A percentile compares a stretch with the other conserved stretches of the same genome.
Conservation (phyloP, 2,329 filamentous ascomycete species). For the Fusarium pseudocircinatum region DNA sequence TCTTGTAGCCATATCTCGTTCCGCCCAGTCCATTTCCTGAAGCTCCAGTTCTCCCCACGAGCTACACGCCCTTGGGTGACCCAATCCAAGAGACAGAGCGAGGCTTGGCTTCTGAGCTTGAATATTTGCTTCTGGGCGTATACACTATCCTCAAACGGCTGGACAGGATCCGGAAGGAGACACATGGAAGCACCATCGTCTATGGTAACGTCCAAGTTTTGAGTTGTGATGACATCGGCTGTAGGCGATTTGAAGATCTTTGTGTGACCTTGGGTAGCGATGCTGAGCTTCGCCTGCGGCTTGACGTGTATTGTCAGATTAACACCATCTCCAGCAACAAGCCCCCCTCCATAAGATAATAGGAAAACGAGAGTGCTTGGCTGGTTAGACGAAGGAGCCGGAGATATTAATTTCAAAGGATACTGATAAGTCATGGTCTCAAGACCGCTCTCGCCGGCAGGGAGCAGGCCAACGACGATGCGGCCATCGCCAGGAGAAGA, state of each 20-base stretch:
- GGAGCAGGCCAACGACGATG: slow-evolving; percentile 77
- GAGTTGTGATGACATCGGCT: slow-evolving; percentile 64
- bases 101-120: slow-evolving; percentile 63
- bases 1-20: slow-evolving; percentile 82
- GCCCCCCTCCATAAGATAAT: slow-evolving; percentile 91
- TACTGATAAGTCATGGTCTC: slow-evolving; percentile 88
- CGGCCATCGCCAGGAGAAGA: slow-evolving; percentile 81
- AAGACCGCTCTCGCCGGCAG: slow-evolving; percentile 76
- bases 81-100: slow-evolving; percentile 91
- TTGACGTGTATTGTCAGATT: slow-evolving; percentile 75
- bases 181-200: slow-evolving; percentile 65
- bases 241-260: slow-evolving; percentile 89
- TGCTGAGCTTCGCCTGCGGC: slow-evolving; percentile 70
- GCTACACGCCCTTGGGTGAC: slow-evolving; percentile 88
- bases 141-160: slow-evolving; percentile 85
- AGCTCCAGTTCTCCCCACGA: slow-evolving; percentile 88
- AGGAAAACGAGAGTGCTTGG: slow-evolving; percentile 84
- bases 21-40: slow-evolving; percentile 79
- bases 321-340: slow-evolving; percentile 88
- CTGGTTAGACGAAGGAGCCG: slow-evolving; percentile 70
- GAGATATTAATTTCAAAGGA: slow-evolving; percentile 91
- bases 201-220: slow-evolving; percentile 63
- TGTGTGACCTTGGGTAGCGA: slow-evolving; percentile 82
- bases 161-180: slow-evolving; percentile 88
- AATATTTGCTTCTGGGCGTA: slow-evolving; percentile 90